phyloP scores from a whole-genome alignment of 2,329 filamentous ascomycete species.

The Helotiales sp. region DNA sequence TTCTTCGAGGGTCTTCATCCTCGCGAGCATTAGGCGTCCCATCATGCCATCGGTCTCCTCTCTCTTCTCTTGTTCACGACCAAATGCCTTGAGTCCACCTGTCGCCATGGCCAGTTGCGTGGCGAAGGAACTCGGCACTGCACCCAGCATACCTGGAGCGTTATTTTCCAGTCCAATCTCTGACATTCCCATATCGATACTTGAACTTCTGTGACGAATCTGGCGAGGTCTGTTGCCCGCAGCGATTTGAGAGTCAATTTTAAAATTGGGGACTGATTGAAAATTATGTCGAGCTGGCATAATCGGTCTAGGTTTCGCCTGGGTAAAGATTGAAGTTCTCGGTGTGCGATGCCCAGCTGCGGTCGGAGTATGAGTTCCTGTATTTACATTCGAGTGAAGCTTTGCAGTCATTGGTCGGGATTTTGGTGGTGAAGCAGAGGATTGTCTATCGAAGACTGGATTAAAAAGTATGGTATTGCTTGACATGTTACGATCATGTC shows the following conservation, averaged over 20 bases:
- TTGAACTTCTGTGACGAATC: conserved; percentile 47
- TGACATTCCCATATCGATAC: conserved; percentile 68
- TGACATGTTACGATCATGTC: conserved; percentile 73
- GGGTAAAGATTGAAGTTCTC: conserved; percentile 37
- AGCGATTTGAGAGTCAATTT: conserved; percentile 17
- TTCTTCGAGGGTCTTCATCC: conserved; percentile 93
- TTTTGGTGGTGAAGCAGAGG: conserved; percentile 40
- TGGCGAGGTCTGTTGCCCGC: conserved; percentile 11
- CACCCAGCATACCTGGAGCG: conserved; percentile 60
- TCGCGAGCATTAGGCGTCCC: conserved; percentile 75
- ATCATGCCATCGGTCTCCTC: conserved; percentile 67
- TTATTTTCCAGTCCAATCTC: conserved; percentile 69
- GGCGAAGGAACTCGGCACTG: conserved; percentile 73
- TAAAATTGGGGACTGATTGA: conserved; percentile 55
- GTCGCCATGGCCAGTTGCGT: conserved; percentile 77
- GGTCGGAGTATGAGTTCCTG: conserved; percentile 6
- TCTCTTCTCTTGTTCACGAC: conserved; percentile 42
- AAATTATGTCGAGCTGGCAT: conserved; percentile 51
- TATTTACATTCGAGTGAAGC: conserved; percentile 30
- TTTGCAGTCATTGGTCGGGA: conserved; percentile 39
- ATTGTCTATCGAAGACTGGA: conserved; percentile 51
- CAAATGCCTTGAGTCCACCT: conserved; percentile 53
- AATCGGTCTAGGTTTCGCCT: conserved; percentile 56
- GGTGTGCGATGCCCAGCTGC: conserved; percentile 25
- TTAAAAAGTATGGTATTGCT: conserved; percentile 84